Evolutionary conservation across 164 flowering plant species (phyloP).

Genomic region (Magnolia officinalis): DNA sequence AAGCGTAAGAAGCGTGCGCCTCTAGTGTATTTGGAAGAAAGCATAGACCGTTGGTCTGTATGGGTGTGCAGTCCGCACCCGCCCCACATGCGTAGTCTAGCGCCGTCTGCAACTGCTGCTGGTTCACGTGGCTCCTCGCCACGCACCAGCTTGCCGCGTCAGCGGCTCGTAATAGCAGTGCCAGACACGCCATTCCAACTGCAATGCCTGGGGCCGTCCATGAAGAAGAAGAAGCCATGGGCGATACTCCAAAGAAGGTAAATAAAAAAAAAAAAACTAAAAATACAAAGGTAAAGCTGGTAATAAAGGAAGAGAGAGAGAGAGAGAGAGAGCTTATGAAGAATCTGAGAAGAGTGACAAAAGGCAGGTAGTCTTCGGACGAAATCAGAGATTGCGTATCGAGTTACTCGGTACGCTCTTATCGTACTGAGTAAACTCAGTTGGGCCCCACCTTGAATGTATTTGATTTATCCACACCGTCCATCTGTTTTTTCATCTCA

Average conservation of each 20-base stretch:
- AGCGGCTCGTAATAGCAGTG: background rate
- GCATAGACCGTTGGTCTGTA: slow-evolving; percentile 56
- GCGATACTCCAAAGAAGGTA: background rate
- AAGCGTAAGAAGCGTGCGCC: slow-evolving; percentile 88
- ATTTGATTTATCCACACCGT: too few relatives aligned
- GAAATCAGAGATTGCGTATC: too few relatives aligned
- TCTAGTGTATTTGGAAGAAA: slow-evolving; percentile 69
- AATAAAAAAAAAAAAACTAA: background rate
- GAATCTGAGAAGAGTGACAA: background rate
- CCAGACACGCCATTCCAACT: background rate
- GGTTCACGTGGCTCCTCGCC: slow-evolving; percentile 55
- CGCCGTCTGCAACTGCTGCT: slow-evolving; percentile 47
- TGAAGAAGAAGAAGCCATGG: slow-evolving; percentile 1
- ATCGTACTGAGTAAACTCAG: too few relatives aligned
- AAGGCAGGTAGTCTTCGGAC: background rate
- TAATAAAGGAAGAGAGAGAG: slow-evolving; percentile 1
- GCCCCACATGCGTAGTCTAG: slow-evolving; percentile 71
- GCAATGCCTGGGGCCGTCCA: background rate
- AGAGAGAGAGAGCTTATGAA: background rate
- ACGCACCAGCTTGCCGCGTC: slow-evolving; percentile 56
- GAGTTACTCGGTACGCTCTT: too few relatives aligned
- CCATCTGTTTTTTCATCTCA: too few relatives aligned
- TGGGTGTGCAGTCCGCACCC: slow-evolving; percentile 72
- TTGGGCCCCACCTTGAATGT: too few relatives aligned
- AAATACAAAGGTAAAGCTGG: background rate